Evolutionary conservation across 306 rosid genomes (phyloP).

Genomic region (Cucurbita argyrosperma): DNA sequence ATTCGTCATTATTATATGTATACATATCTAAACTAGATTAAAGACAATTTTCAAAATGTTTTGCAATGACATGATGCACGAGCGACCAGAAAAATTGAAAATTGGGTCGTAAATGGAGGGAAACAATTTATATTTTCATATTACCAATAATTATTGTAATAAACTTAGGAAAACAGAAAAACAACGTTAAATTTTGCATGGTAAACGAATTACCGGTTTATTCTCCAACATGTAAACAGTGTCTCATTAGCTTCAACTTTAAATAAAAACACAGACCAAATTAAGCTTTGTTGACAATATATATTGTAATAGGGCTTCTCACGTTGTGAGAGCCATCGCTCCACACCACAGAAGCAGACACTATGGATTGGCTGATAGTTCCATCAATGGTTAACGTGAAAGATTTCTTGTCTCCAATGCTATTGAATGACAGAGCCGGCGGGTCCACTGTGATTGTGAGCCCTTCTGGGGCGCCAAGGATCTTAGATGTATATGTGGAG

Average conservation of each 20-base stretch:
- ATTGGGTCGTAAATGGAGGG: too few relatives aligned
- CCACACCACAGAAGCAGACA: not conserved
- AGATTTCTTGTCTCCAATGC: not conserved
- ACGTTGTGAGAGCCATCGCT: not conserved
- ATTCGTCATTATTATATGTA: too few relatives aligned
- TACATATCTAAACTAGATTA: too few relatives aligned
- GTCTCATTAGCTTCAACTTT: not conserved
- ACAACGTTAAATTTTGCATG: not conserved
- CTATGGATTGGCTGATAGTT: not conserved
- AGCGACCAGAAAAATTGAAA: too few relatives aligned
- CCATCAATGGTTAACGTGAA: not conserved
- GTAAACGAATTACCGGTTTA: not conserved
- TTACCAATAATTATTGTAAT: not conserved
- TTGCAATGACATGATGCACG: too few relatives aligned
- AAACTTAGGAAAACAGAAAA: not conserved
- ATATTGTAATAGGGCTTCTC: not conserved
- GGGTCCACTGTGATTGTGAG: not conserved
- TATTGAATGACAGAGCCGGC: not conserved
- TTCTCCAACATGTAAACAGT: not conserved
- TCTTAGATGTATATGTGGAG: not conserved
- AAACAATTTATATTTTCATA: too few relatives aligned
- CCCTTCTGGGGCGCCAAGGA: not conserved
- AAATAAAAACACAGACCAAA: not conserved
- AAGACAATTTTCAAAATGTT: too few relatives aligned
- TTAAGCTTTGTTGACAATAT: not conserved